Evolutionary conservation across 2,329 filamentous ascomycete species (phyloP).

Genomic region (Cordyceps cateniannulata): DNA sequence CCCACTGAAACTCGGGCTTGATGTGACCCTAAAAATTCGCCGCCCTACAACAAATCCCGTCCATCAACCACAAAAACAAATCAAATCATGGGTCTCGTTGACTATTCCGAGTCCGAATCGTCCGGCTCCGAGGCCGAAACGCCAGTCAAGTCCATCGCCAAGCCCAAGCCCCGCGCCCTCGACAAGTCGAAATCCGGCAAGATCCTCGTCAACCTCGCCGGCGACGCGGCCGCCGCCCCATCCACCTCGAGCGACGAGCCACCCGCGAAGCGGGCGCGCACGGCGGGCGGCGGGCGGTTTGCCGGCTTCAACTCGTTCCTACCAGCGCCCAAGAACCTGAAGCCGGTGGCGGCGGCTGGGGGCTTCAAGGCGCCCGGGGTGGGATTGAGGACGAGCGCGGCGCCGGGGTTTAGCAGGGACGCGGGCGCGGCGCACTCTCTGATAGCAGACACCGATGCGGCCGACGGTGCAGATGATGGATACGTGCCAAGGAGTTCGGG

Average conservation of each 20-base stretch:
- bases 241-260: slow-evolving; percentile 27
- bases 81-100: slow-evolving; percentile 63
- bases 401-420: slow-evolving; percentile 72
- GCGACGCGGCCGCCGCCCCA: slow-evolving; percentile 37
- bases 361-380: slow-evolving; percentile 20
- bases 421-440: slow-evolving; percentile 15
- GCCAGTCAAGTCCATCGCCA: slow-evolving; percentile 21
- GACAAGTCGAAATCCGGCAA: slow-evolving; percentile 76
- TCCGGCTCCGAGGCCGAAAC: slow-evolving; percentile 54
- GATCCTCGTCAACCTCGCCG: slow-evolving; percentile 73
- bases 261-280: slow-evolving; percentile 65
- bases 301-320: slow-evolving; percentile 81
- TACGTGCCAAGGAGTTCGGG: slow-evolving; percentile 21
- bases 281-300: slow-evolving; percentile 46
- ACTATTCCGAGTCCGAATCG: slow-evolving; percentile 81
- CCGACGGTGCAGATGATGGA: slow-evolving; percentile 14
- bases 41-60: neutral
- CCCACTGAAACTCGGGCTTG: no score
- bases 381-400: slow-evolving; percentile 76
- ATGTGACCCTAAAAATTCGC: no score
- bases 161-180: slow-evolving; percentile 39
- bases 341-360: slow-evolving; percentile 26
- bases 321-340: slow-evolving; percentile 75
- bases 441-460: slow-evolving; percentile 16
- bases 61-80: neutral